Conservation (phyloP, 164 flowering plant genomes). For the Euptelea pleiosperma region DNA sequence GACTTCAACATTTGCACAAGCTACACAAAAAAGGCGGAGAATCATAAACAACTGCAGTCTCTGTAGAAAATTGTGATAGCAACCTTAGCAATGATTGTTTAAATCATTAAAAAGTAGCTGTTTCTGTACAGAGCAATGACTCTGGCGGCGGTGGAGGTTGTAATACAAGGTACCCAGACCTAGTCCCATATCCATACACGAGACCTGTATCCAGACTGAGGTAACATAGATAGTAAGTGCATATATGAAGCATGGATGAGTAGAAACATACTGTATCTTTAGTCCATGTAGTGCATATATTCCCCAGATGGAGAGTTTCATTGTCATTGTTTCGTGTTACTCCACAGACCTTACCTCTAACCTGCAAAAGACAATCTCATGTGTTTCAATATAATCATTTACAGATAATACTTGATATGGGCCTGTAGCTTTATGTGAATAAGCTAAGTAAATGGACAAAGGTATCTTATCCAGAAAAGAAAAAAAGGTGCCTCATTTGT, state of each 20-base stretch:
- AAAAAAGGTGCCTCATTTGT: too few relatives aligned
- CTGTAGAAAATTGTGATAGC: background rate
- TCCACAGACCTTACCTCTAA: slow-evolving; percentile 29
- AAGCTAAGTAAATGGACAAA: too few relatives aligned
- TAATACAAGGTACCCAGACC: too few relatives aligned
- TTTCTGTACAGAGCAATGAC: too few relatives aligned
- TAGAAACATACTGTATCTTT: slow-evolving; percentile 16
- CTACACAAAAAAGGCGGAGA: slow-evolving; percentile 19
- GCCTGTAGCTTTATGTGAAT: too few relatives aligned
- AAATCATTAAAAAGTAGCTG: background rate
- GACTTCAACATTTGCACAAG: slow-evolving; percentile 21
- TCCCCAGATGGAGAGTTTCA: slow-evolving; percentile 31
- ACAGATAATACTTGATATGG: too few relatives aligned
- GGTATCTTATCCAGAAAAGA: too few relatives aligned
- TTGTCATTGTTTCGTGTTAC: slow-evolving; percentile 27
- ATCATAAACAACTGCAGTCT: background rate
- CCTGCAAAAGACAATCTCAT: slow-evolving; percentile 12
- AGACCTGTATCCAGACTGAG: too few relatives aligned
- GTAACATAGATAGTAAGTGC: too few relatives aligned
- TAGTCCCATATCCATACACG: too few relatives aligned
- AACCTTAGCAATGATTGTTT: background rate
- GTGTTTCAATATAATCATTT: too few relatives aligned
- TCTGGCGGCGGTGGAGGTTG: too few relatives aligned
- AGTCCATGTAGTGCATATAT: slow-evolving; percentile 35
- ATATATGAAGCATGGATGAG: background rate